phyloP scores from a whole-genome alignment of 2,329 filamentous ascomycete genomes.

The Monilinia polystroma region DNA sequence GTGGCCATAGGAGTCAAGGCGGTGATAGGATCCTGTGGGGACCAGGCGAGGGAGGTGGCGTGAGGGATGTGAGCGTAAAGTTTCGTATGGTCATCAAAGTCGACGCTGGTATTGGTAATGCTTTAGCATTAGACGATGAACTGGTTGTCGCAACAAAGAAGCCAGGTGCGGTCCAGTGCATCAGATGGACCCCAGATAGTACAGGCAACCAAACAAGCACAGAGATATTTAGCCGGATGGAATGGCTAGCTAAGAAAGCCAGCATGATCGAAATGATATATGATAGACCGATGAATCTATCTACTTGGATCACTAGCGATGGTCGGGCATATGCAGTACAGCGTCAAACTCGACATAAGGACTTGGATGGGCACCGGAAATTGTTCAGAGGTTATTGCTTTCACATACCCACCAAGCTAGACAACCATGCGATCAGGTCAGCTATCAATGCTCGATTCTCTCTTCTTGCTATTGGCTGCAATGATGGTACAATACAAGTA shows the following conservation, averaged over 20 bases:
- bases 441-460: constrained; percentile 95
- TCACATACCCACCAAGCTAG: constrained; percentile 64
- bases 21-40: constrained; percentile 68
- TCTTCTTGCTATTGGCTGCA: constrained; percentile 81
- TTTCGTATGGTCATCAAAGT: constrained; percentile 99
- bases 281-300: constrained; percentile 93
- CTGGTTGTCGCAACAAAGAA: constrained; percentile 87
- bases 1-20: constrained; percentile 46
- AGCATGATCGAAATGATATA: constrained; percentile 83
- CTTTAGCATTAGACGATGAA: constrained; percentile 87
- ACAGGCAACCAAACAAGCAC: constrained; percentile 83
- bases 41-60: constrained; percentile 76
- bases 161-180: constrained; percentile 93
- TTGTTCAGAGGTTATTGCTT: constrained; percentile 92
- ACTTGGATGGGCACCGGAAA: constrained; percentile 50
- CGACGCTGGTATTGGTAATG: constrained; percentile 87
- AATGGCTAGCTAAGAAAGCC: constrained; percentile 77
- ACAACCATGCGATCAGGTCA: constrained; percentile 65
- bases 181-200: constrained; percentile 86
- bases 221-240: constrained; percentile 83
- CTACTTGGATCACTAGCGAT: constrained; percentile 87
- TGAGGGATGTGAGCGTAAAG: constrained; percentile 82
- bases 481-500: constrained; percentile 76
- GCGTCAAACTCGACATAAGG: constrained; percentile 52
- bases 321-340: constrained; percentile 91